These are phyloP conservation scores for Nymphaea colorata DNA, from an alignment of 164 flowering plant species.

Conservation along the genomic window DNA sequence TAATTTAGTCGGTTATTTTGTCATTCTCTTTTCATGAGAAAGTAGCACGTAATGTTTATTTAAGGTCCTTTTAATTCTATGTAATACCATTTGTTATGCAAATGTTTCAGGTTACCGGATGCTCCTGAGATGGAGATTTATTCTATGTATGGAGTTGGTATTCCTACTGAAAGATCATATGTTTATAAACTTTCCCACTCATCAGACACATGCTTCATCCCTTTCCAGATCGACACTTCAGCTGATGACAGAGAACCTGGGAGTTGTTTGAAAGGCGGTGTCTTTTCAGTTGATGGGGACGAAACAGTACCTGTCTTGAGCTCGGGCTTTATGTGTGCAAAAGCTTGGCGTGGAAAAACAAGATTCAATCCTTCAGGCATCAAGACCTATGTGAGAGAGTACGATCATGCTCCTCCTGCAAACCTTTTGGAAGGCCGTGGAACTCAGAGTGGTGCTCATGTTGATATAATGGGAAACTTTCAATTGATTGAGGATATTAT, in stretches of 20 bases:
- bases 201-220: slow-evolving; percentile 69
- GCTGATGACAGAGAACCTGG: slow-evolving; percentile 39
- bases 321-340: slow-evolving; percentile 95
- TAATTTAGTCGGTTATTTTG: too few species aligned
- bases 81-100: too few species aligned
- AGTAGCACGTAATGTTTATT: too few species aligned
- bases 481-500: slow-evolving; percentile 82
- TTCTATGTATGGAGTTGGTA: slow-evolving; percentile 92
- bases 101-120: slow-evolving; percentile 64
- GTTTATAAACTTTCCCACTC: slow-evolving; percentile 49
- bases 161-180: slow-evolving; percentile 91
- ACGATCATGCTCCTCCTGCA: slow-evolving; percentile 84
- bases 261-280: slow-evolving; percentile 63
- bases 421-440: slow-evolving; percentile 92
- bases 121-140: slow-evolving; percentile 94
- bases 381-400: slow-evolving; percentile 60
- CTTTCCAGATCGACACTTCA: slow-evolving; percentile 75
- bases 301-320: slow-evolving; percentile 94
- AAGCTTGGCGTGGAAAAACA: slow-evolving; percentile 92
- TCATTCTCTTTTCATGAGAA: too few species aligned
- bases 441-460: slow-evolving; percentile 97
- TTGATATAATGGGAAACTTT: slow-evolving; percentile 97
- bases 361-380: slow-evolving; percentile 93
- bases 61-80: too few species aligned
- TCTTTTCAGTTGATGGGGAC: slow-evolving; percentile 70